Base-by-base conservation (phyloP, 2,329 filamentous ascomycete genomes). In the Shiraia bambusicola region DNA sequence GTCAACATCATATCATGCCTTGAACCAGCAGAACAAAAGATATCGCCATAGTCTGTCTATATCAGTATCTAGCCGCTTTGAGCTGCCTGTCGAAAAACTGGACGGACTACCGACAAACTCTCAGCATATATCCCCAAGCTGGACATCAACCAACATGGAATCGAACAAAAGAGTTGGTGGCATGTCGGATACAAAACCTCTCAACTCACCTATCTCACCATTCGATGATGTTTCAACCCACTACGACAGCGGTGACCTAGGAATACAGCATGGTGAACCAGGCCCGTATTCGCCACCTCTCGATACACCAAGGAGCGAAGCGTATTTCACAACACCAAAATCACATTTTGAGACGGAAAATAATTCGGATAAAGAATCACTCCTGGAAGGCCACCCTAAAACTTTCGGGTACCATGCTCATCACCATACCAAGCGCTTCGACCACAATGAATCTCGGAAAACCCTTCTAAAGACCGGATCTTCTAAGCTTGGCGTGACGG, bases 371-470 rank as follows among this genome's bases (percentile, higher is more conserved):
- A 58, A 49, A 9, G 49, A 51, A 7, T 59, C 56, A 11, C 34
- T 57, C 3, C 30, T 54, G 9, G 47, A 47, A 4, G 16, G 44
- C 7, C 42, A 44, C 12, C 40, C 49, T 16, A 38, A 47, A 7
- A 41, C 42, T 30, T 47, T 36, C 3, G 40, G 42, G 2, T 13
- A 27, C 15, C 49, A 38, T 4, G 40, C 40, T 3, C 17, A 27
- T 17, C 42, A 49, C 10, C 50, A 43, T 15, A 47, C 53, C 11
- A 66, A 66, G 37, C 54, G 44, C 7, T 67, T 65, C 34, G 58
- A 66, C 14, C 59, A 67, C 34, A 58, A 56, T n/a, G 53, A 61
- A 16, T 53, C 63, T 2, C 50, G 65, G 7, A 63, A 57, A 10
- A 50, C 51, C 4, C 45, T 67, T 2, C 38, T 67, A 34, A 59